These are phyloP conservation scores for Neurospora sp. DNA, from an alignment of 495 filamentous ascomycete genomes.

Conservation along the genomic window DNA sequence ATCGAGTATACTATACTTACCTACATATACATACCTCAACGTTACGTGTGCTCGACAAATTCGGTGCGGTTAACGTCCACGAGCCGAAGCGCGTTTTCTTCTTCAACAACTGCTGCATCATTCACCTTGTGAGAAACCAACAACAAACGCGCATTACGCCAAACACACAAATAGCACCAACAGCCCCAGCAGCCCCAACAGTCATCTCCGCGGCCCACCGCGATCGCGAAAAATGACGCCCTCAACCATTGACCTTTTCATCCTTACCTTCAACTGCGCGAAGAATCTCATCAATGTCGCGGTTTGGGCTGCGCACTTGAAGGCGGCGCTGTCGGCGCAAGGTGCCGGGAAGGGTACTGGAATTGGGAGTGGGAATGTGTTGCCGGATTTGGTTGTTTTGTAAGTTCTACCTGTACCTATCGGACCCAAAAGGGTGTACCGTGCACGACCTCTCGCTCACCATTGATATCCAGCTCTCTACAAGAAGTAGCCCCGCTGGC, in stretches of 20 bases:
- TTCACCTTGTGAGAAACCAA: neutral
- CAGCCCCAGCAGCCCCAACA: neutral
- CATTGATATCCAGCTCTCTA: constrained; percentile 42
- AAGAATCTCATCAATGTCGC: constrained; percentile 52
- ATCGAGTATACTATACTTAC: neutral
- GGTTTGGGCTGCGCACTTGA: constrained; percentile 60
- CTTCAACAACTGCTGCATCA: neutral
- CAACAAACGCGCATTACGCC: neutral
- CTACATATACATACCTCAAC: neutral
- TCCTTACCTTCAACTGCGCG: constrained; percentile 88
- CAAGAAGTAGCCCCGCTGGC: constrained; percentile 85
- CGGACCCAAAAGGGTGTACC: too few relatives aligned
- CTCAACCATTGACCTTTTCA: constrained; percentile 47
- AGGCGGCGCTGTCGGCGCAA: constrained; percentile 48
- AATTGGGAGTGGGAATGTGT: constrained; percentile 22
- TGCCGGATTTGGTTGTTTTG: constrained; percentile 62
- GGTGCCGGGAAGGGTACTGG: constrained; percentile 2
- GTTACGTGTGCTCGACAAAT: neutral
- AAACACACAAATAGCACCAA: neutral
- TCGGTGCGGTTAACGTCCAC: neutral
- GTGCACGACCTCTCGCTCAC: neutral
- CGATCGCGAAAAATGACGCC: constrained; percentile 14
- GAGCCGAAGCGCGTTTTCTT: neutral
- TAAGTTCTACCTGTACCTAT: constrained; percentile 2
- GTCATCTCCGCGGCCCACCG: neutral